Conservation (phyloP, 805 yeast species). For the Wickerhamomyces mucosus region DNA sequence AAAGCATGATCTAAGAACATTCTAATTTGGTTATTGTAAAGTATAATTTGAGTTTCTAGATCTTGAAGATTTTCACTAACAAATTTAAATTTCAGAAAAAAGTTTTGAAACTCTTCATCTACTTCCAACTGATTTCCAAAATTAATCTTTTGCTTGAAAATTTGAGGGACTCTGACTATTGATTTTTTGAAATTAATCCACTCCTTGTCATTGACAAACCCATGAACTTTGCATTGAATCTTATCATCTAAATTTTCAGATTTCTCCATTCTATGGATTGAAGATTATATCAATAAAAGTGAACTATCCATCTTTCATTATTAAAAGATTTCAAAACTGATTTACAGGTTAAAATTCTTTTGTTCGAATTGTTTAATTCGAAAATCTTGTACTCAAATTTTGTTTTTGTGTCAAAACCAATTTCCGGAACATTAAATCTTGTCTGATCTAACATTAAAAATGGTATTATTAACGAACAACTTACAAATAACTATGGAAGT, state of each 20-base stretch:
- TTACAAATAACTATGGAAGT: no score
- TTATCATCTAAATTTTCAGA: constrained; percentile 4
- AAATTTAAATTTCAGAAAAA: constrained; percentile 1
- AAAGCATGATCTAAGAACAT: constrained; percentile 5
- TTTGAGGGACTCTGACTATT: constrained; percentile 82
- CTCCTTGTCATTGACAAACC: constrained; percentile 16
- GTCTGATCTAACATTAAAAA: no score
- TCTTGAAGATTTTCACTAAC: constrained; percentile 3
- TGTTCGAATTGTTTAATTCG: no score
- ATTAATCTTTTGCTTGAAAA: constrained; percentile 75
- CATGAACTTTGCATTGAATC: constrained; percentile 18
- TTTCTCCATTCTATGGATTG: neutral
- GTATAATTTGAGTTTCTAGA: constrained; percentile 10
- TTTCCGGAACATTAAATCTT: no score
- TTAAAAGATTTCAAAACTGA: no score
- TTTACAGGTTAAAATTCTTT: no score
- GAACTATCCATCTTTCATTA: no score
- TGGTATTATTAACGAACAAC: no score
- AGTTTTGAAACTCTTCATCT: constrained; percentile 31
- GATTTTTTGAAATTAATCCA: constrained; percentile 49
- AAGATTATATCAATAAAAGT: no score
- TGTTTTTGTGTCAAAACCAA: no score
- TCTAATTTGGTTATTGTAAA: constrained; percentile 2
- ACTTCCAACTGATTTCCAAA: constrained; percentile 48
- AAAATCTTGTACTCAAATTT: no score